phyloP scores from a whole-genome alignment of 306 rosid genomes.

The Gleditsia sinensis region DNA sequence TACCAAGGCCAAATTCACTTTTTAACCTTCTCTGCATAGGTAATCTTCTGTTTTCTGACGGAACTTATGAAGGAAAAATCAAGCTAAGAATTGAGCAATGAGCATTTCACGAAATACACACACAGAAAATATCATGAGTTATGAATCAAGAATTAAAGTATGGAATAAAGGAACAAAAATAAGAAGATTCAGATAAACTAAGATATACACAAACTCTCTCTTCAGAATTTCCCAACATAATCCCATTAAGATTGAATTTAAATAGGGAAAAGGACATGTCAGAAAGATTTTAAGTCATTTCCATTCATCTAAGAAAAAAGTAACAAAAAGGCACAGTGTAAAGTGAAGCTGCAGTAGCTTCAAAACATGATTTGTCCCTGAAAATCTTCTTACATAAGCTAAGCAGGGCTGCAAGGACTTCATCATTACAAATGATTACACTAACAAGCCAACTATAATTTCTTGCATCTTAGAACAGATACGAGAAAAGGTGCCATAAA shows the following conservation, averaged over 20 bases:
- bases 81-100: not conserved
- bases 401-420: not conserved
- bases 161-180: not conserved
- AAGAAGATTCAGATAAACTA: not conserved
- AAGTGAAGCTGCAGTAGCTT: not conserved
- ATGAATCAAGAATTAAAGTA: not conserved
- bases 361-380: not conserved
- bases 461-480: not conserved
- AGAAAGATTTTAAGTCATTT: not conserved
- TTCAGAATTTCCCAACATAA: not conserved
- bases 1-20: slow-evolving; percentile 8
- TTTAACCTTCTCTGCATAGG: slow-evolving; percentile 9
- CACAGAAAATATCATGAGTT: not conserved
- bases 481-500: not conserved
- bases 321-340: not conserved
- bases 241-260: not conserved
- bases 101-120: not conserved
- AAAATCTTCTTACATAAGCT: not conserved
- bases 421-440: not conserved
- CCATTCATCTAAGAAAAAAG: not conserved
- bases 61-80: not conserved
- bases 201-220: not conserved
- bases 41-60: not conserved
- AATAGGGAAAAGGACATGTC: slow-evolving; percentile 19
- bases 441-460: not conserved